A percentile compares a stretch with the other conserved stretches of the same genome.
phyloP scores from a whole-genome alignment of 2,329 filamentous ascomycete genomes.

The Pyrenophora tritici-repentis region DNA sequence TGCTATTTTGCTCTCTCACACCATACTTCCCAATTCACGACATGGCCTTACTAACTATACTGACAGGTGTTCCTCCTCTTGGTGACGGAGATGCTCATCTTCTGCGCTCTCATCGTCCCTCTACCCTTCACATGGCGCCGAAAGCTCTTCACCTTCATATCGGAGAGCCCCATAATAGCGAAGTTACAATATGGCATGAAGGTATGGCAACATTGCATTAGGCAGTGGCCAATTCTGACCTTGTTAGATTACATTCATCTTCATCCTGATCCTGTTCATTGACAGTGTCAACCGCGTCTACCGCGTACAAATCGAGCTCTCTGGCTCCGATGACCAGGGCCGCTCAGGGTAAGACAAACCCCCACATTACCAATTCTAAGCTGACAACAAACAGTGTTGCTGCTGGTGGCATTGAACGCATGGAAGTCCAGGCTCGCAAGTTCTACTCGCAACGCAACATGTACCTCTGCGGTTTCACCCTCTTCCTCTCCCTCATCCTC shows the following conservation, averaged over 20 bases:
- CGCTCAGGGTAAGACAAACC: conserved; percentile 54
- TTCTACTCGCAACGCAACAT: conserved; percentile 99
- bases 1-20: conserved; percentile 12
- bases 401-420: conserved; percentile 82
- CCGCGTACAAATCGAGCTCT: conserved; percentile 89
- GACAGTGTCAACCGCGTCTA: conserved; percentile 97
- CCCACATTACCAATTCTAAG: not conserved
- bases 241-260: conserved; percentile 87
- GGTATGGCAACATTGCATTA: conserved; percentile 50
- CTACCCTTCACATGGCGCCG: conserved; percentile 85
- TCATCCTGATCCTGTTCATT: conserved; percentile 96
- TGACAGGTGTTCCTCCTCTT: conserved; percentile 79
- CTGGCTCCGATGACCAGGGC: conserved; percentile 69
- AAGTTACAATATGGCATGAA: conserved; percentile 98
- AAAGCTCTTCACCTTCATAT: conserved; percentile 94
- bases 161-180: conserved; percentile 80
- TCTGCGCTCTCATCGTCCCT: conserved; percentile 80
- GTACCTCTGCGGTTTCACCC: conserved; percentile 99
- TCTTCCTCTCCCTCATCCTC: conserved; percentile 97
- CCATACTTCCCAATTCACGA: conserved; percentile 1
- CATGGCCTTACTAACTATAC: conserved; percentile 35
- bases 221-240: conserved; percentile 15
- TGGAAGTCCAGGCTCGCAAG: conserved; percentile 98
- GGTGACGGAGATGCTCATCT: conserved; percentile 81
- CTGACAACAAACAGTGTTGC: conserved; percentile 57